phyloP scores from a whole-genome alignment of 129 eudicot genomes.

The sunflower (Helianthus annuus) region DNA sequence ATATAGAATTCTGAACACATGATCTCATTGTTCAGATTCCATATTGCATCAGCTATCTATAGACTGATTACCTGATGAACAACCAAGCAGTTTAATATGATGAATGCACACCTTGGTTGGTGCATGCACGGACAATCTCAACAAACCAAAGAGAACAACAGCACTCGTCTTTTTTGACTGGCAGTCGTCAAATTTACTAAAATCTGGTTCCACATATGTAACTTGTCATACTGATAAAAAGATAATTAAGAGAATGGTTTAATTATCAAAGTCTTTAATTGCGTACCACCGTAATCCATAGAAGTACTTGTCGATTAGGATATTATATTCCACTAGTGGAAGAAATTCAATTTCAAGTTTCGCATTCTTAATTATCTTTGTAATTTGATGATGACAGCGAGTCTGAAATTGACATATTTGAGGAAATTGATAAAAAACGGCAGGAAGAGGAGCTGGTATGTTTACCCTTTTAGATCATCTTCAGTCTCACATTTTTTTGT shows the following conservation, averaged over 20 bases:
- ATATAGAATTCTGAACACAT: slow-evolving; percentile 11
- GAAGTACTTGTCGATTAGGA: not conserved
- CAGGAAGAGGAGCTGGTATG: slow-evolving; percentile 88
- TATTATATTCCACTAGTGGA: slow-evolving; percentile 4
- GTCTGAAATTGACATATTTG: slow-evolving; percentile 88
- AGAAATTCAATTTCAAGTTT: not conserved
- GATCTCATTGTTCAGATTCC: slow-evolving; percentile 14
- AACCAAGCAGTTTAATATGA: not conserved
- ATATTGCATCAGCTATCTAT: slow-evolving; percentile 3
- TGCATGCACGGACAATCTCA: too few species aligned
- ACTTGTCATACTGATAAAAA: not conserved
- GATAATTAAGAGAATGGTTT: not conserved
- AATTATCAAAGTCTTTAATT: not conserved
- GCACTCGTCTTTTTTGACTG: not conserved
- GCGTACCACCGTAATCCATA: not conserved
- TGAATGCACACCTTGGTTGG: too few species aligned
- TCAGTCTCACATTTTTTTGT: slow-evolving; percentile 4
- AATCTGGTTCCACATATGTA: not conserved
- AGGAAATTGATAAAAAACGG: slow-evolving; percentile 79
- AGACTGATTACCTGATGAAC: not conserved
- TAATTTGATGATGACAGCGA: slow-evolving; percentile 53
- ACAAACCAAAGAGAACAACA: not conserved
- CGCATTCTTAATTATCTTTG: slow-evolving; percentile 13
- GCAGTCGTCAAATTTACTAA: not conserved
- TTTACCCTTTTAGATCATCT: slow-evolving; percentile 2